phyloP scores from a whole-genome alignment of 768 basidiomycete species.

The Daedalea quercina region DNA sequence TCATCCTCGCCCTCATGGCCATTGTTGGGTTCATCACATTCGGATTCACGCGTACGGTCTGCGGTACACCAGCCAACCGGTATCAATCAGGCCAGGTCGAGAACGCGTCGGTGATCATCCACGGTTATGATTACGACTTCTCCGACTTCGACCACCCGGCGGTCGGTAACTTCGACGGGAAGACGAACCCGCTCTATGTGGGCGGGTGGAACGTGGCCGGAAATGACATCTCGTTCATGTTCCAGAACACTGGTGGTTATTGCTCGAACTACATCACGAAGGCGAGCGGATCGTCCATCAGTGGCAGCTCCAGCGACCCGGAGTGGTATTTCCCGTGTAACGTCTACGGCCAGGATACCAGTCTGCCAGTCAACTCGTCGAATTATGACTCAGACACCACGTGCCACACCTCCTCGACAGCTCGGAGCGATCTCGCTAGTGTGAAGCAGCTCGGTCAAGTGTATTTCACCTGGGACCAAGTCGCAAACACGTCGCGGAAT shows the following conservation, averaged over 20 bases:
- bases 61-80: slow-evolving; percentile 79
- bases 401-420: slow-evolving; percentile 62
- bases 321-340: slow-evolving; percentile 99
- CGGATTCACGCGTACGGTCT: slow-evolving; percentile 93
- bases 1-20: slow-evolving; percentile 84
- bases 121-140: slow-evolving; percentile 92
- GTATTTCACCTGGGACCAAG: slow-evolving; percentile 90
- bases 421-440: slow-evolving; percentile 45
- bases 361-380: slow-evolving; percentile 54
- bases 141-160: slow-evolving; percentile 79
- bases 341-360: slow-evolving; percentile 68
- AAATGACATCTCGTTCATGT: slow-evolving; percentile 90
- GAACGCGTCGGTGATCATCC: slow-evolving; percentile 81
- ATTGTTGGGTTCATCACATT: slow-evolving; percentile 97
- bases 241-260: slow-evolving; percentile 85
- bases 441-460: slow-evolving; percentile 71
- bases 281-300: slow-evolving; percentile 64
- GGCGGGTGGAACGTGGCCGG: slow-evolving; percentile 74
- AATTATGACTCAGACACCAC: slow-evolving; percentile 55
- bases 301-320: slow-evolving; percentile 48
- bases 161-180: slow-evolving; percentile 68
- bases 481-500: slow-evolving; percentile 62
- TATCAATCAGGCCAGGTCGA: slow-evolving; percentile 76
- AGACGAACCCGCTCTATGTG: slow-evolving; percentile 76
- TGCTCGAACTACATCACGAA: slow-evolving; percentile 75